phyloP scores from a whole-genome alignment of 2,329 filamentous ascomycete genomes.

The Neonectria ditissima region DNA sequence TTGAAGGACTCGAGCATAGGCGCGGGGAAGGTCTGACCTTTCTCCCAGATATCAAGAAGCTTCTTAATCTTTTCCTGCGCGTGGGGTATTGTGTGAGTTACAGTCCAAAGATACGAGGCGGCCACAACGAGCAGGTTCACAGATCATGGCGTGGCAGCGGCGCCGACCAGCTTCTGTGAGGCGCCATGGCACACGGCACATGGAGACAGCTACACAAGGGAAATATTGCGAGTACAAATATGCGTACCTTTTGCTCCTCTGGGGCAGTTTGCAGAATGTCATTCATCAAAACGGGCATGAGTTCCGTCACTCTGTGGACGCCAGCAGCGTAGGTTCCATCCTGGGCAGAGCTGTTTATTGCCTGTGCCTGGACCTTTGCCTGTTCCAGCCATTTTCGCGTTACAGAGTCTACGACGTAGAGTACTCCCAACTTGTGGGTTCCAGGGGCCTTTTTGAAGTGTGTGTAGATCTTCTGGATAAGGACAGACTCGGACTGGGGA shows the following conservation, averaged over 20 bases:
- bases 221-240: slow-evolving; percentile 40
- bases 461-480: slow-evolving; percentile 96
- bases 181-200: slow-evolving; percentile 31
- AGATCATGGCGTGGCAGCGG: slow-evolving; percentile 26
- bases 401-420: slow-evolving; percentile 99
- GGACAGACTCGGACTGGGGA: slow-evolving; percentile 86
- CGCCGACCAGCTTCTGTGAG: slow-evolving; percentile 25
- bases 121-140: slow-evolving; percentile 34
- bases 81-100: slow-evolving; percentile 56
- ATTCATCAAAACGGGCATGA: slow-evolving; percentile 94
- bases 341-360: slow-evolving; percentile 81
- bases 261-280: slow-evolving; percentile 91
- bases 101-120: slow-evolving; percentile 40
- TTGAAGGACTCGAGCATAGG: slow-evolving; percentile 86
- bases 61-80: slow-evolving; percentile 94
- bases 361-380: slow-evolving; percentile 86
- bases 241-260: slow-evolving; percentile 95
- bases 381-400: slow-evolving; percentile 98
- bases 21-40: slow-evolving; percentile 88
- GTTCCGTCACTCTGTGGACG: slow-evolving; percentile 95
- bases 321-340: slow-evolving; percentile 96
- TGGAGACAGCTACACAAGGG: slow-evolving; percentile 39
- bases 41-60: slow-evolving; percentile 97
- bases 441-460: slow-evolving; percentile 95
- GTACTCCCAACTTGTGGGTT: slow-evolving; percentile 97